phyloP scores from a whole-genome alignment of 2,329 filamentous ascomycete genomes.

The Fusarium sp. region DNA sequence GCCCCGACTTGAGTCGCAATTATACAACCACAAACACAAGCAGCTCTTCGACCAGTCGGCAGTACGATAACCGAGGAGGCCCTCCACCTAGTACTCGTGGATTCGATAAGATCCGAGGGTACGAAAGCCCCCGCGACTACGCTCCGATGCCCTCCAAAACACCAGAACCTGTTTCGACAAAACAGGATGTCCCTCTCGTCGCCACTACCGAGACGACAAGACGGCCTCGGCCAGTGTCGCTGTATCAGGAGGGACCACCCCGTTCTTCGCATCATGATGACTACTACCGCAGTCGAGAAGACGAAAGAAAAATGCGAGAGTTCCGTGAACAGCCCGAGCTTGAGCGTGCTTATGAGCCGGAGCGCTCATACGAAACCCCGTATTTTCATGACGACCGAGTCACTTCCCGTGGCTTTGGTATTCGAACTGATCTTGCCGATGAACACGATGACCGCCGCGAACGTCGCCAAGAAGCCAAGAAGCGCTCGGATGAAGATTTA shows the following conservation, averaged over 20 bases:
- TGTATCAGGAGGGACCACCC: slow-evolving; percentile 63
- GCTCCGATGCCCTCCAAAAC: slow-evolving; percentile 57
- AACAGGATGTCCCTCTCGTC: slow-evolving; percentile 24
- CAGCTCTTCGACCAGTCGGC: slow-evolving; percentile 43
- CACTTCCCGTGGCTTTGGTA: slow-evolving; percentile 62
- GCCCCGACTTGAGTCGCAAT: slow-evolving; percentile 57
- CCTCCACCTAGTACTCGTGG: slow-evolving; percentile 78
- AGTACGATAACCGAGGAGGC: slow-evolving; percentile 58
- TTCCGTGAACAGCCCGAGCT: slow-evolving; percentile 56
- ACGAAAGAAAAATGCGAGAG: slow-evolving; percentile 58
- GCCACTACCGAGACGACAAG: slow-evolving; percentile 43
- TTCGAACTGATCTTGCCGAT: slow-evolving; percentile 57
- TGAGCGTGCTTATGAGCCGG: slow-evolving; percentile 43
- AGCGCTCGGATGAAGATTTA: slow-evolving; percentile 49
- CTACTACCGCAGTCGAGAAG: slow-evolving; percentile 61
- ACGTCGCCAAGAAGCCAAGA: slow-evolving; percentile 49
- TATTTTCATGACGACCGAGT: slow-evolving; percentile 62
- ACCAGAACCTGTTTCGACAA: slow-evolving; percentile 50
- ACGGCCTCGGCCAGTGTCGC: slow-evolving; percentile 60
- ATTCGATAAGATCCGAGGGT: slow-evolving; percentile 73
- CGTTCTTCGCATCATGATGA: slow-evolving; percentile 61
- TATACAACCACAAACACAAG: slow-evolving; percentile 52
- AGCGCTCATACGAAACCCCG: slow-evolving; percentile 45
- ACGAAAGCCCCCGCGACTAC: slow-evolving; percentile 60
- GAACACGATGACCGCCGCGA: slow-evolving; percentile 59